Percentiles rank a stretch among this genome's conserved stretches.
phyloP scores from a whole-genome alignment of 768 basidiomycete species.

The Lactifluus piperatus region DNA sequence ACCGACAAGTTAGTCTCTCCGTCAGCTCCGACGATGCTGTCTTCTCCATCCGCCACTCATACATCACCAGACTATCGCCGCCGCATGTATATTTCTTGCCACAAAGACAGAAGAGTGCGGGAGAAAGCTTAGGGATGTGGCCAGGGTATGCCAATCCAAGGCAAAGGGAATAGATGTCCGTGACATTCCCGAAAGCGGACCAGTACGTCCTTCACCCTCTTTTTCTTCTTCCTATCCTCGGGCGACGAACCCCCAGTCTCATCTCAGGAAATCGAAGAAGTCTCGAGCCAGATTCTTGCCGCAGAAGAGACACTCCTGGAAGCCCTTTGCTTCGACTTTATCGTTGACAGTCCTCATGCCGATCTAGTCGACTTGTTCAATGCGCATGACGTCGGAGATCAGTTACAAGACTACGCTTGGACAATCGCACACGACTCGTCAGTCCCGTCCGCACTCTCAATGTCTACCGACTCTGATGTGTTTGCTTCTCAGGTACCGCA shows the following conservation, averaged over 20 bases:
- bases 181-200: constrained; percentile 52
- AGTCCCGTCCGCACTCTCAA: constrained; percentile 23
- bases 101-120: constrained; percentile 92
- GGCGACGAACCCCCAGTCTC: background rate
- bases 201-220: constrained; percentile 35
- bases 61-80: constrained; percentile 62
- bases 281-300: constrained; percentile 56
- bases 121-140: constrained; percentile 78
- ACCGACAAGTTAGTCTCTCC: constrained; percentile 50
- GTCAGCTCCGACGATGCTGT: background rate
- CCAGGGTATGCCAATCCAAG: constrained; percentile 66
- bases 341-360: constrained; percentile 68
- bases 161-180: constrained; percentile 45
- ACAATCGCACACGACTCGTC: constrained; percentile 85
- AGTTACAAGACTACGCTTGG: constrained; percentile 72
- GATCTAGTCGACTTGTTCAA: constrained; percentile 68
- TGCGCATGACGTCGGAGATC: constrained; percentile 36
- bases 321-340: constrained; percentile 80
- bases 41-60: background rate
- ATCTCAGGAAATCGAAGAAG: constrained; percentile 63
- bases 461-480: constrained; percentile 1
- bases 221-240: background rate
- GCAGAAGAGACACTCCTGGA: constrained; percentile 76
- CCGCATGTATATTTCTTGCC: constrained; percentile 78
- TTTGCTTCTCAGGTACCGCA: constrained; percentile 51